Conservation (phyloP, 106 monocot genomes). For the Dendrobium officinale region DNA sequence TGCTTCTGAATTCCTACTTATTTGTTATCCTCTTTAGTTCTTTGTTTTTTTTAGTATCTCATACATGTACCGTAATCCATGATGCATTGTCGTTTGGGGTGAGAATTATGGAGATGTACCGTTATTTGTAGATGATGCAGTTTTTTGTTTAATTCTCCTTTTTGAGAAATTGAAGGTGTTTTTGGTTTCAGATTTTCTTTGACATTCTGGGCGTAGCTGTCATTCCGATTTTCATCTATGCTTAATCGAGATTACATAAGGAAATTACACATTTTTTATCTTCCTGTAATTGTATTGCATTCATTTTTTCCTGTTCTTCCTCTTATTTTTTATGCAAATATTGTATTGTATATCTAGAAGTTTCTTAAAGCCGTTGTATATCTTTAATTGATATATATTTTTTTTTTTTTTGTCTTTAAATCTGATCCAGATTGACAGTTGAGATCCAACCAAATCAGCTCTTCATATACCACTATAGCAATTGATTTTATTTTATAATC, state of each 20-base stretch:
- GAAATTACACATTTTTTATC: neutral
- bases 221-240: neutral
- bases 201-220: neutral
- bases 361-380: neutral
- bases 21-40: too few species aligned
- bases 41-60: neutral
- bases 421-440: neutral
- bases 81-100: neutral
- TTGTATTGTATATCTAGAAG: neutral
- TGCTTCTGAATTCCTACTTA: too few species aligned
- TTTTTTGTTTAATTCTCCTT: neutral
- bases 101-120: neutral
- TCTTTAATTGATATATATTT: neutral
- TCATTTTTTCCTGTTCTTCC: neutral
- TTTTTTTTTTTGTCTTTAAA: neutral
- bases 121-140: neutral
- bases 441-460: neutral
- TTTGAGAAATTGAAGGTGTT: neutral
- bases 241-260: neutral
- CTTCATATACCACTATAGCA: neutral
- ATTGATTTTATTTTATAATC: neutral
- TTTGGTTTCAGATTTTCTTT: neutral
- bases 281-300: neutral
- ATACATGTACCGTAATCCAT: neutral
- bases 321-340: too few species aligned